A percentile compares a stretch with the other conserved stretches of the same genome.
Conservation (phyloP, 2,329 filamentous ascomycete genomes). For the Dryadomyces sulphureus region DNA sequence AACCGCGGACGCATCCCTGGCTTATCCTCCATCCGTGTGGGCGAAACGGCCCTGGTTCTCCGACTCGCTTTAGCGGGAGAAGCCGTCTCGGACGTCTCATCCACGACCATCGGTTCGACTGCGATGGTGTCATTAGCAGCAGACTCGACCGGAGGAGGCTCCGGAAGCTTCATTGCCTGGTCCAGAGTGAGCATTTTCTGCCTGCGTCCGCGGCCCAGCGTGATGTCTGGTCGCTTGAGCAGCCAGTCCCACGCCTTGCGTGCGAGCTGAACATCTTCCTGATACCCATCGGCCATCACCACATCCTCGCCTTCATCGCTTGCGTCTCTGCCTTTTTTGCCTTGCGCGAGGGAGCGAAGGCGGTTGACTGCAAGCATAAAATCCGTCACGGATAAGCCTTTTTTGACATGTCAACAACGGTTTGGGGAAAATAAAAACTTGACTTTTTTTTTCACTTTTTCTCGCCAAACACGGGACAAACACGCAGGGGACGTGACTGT, state of each 20-base stretch:
- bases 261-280: slow-evolving; percentile 15
- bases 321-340: not conserved
- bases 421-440: not conserved
- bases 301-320: too few relatives aligned
- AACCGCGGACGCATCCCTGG: slow-evolving; percentile 19
- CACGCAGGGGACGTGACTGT: slow-evolving; percentile 9
- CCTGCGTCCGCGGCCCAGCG: slow-evolving; percentile 21
- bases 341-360: slow-evolving; percentile 2
- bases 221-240: slow-evolving; percentile 23
- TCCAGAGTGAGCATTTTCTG: slow-evolving; percentile 24
- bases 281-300: too few relatives aligned
- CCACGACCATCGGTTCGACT: too few relatives aligned
- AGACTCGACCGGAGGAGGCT: slow-evolving; percentile 11
- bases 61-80: not conserved
- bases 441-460: not conserved
- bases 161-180: slow-evolving; percentile 22
- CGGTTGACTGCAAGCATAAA: slow-evolving; percentile 11
- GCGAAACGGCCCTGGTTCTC: not conserved
- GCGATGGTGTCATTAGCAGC: not conserved
- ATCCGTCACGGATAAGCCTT: slow-evolving; percentile 12
- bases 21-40: not conserved
- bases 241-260: slow-evolving; percentile 28
- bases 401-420: not conserved
- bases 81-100: too few relatives aligned
- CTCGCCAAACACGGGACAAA: not conserved